Conservation (phyloP, 805 yeast species). For the Allodekkera sacchari region DNA sequence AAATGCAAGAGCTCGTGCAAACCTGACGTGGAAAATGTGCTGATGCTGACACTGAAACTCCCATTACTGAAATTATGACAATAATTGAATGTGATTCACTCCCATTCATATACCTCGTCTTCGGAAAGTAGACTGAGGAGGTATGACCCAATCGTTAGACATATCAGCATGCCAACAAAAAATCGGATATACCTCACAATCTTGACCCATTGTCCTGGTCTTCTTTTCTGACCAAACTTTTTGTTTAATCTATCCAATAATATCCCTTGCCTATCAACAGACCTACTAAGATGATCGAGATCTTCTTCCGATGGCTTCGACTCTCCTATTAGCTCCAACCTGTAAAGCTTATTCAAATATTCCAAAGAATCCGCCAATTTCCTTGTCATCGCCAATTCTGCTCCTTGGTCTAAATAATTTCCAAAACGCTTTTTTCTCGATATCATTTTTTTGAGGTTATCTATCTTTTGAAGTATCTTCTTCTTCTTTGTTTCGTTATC, state of each 20-base stretch:
- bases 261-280: conserved; percentile 11
- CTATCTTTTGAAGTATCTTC: conserved; percentile 5
- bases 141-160: no score
- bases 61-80: no score
- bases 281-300: conserved; percentile 3
- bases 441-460: conserved; percentile 1
- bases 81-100: no score
- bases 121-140: no score
- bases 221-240: conserved; percentile 7
- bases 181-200: no score
- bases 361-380: conserved; percentile 5
- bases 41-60: no score
- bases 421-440: not conserved
- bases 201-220: no score
- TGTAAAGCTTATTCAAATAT: not conserved
- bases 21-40: no score
- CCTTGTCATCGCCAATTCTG: conserved; percentile 4
- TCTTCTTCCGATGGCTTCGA: not conserved
- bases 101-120: no score
- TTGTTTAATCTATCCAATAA: conserved; percentile 8
- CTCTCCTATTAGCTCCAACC: not conserved
- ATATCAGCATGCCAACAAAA: no score
- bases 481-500: not conserved
- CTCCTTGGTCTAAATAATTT: conserved; percentile 3
- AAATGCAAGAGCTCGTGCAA: no score